A percentile compares a stretch with the other conserved stretches of the same genome.
Conservation (phyloP, 1,139 yeast genomes). For the Zygosaccharomyces pseudobailii region DNA sequence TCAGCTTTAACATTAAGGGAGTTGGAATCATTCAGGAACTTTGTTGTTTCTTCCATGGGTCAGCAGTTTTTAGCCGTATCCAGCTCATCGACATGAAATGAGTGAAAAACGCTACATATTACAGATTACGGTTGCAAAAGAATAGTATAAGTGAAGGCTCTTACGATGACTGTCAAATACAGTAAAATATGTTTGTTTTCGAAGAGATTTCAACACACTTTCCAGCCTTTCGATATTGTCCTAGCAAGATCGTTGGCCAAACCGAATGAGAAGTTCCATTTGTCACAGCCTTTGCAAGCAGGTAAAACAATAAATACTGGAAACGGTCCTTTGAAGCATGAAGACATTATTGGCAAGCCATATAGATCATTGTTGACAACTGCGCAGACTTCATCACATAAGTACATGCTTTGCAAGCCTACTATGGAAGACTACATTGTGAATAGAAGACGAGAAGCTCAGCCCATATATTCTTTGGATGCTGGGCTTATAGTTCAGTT, state of each 20-base stretch:
- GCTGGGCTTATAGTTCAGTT: constrained; percentile 43
- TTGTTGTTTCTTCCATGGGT: constrained; percentile 12
- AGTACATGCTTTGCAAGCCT: constrained; percentile 37
- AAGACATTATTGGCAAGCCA: constrained; percentile 35
- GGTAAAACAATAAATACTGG: constrained; percentile 20
- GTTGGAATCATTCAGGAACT: constrained; percentile 11
- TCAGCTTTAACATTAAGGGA: constrained; percentile 11
- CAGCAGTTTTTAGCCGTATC: constrained; percentile 9
- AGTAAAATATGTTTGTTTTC: neutral
- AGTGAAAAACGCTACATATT: neutral
- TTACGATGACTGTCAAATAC: neutral
- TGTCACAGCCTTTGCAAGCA: constrained; percentile 22
- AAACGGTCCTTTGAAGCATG: constrained; percentile 35
- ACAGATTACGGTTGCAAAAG: neutral
- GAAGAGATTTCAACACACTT: constrained; percentile 5
- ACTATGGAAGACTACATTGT: constrained; percentile 43
- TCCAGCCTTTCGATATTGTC: constrained; percentile 9
- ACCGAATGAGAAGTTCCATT: constrained; percentile 22
- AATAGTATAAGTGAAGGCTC: neutral
- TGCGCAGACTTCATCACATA: constrained; percentile 15
- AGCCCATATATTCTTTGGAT: constrained; percentile 46
- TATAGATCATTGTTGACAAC: constrained; percentile 24
- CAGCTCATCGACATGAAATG: neutral
- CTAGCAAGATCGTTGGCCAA: constrained; percentile 11
- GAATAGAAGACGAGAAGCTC: constrained; percentile 40